Conservation (phyloP, 2,329 filamentous ascomycete species). For the Aspergillus floridensis region DNA sequence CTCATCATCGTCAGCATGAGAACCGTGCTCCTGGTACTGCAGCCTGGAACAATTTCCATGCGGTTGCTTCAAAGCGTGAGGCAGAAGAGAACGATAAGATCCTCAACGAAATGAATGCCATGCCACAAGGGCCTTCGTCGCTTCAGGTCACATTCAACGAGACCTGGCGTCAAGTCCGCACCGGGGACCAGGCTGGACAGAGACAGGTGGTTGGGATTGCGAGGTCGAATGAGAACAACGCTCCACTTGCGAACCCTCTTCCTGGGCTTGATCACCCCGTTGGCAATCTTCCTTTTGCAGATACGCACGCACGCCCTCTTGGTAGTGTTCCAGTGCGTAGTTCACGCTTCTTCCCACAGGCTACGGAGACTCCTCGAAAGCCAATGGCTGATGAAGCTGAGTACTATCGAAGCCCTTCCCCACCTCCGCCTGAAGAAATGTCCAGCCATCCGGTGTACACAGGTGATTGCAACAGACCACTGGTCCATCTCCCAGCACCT, state of each 20-base stretch:
- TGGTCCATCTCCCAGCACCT: slow-evolving; percentile 58
- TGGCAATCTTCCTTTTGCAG: slow-evolving; percentile 36
- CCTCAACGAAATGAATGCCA: slow-evolving; percentile 39
- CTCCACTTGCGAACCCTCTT: slow-evolving; percentile 31
- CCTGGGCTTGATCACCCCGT: slow-evolving; percentile 38
- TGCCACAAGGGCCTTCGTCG: slow-evolving; percentile 36
- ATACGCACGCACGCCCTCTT: slow-evolving; percentile 34
- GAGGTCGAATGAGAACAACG: slow-evolving; percentile 29
- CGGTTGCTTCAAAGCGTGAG: slow-evolving; percentile 40
- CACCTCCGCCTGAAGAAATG: slow-evolving; percentile 58
- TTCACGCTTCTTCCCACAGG: slow-evolving; percentile 50
- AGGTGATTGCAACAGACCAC: slow-evolving; percentile 49
- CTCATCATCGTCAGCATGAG: slow-evolving; percentile 30
- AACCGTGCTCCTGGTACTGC: slow-evolving; percentile 29
- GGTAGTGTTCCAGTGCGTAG: slow-evolving; percentile 40
- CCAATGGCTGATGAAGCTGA: slow-evolving; percentile 31
- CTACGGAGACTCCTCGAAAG: slow-evolving; percentile 36
- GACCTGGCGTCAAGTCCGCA: slow-evolving; percentile 47
- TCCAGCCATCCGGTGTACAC: slow-evolving; percentile 57
- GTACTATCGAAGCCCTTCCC: slow-evolving; percentile 43
- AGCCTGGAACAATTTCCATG: slow-evolving; percentile 47
- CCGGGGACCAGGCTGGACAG: slow-evolving; percentile 41
- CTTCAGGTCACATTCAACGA: slow-evolving; percentile 42
- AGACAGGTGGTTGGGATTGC: slow-evolving; percentile 39
- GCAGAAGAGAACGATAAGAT: slow-evolving; percentile 41